A percentile compares a stretch with the other conserved stretches of the same genome.
These are phyloP conservation scores for Blastomyces silverae DNA, from an alignment of 2,329 filamentous ascomycete genomes.

Conservation along the genomic window DNA sequence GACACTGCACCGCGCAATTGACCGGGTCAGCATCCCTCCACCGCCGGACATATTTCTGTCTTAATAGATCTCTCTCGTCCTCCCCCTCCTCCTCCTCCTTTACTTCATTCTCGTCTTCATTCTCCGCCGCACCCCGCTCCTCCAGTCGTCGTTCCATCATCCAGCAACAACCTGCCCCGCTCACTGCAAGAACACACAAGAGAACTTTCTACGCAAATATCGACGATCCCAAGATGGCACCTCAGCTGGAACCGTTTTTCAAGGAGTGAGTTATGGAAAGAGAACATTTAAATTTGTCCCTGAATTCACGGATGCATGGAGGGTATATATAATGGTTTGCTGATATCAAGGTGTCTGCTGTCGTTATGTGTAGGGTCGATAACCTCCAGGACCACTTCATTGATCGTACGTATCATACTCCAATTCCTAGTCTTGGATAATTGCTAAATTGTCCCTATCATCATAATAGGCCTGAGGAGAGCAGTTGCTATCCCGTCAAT, in stretches of 20 bases:
- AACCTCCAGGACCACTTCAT: slow-evolving; percentile 72
- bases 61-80: not conserved
- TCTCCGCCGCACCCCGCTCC: not conserved
- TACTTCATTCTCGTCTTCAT: not conserved
- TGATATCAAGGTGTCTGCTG: not conserved
- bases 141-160: slow-evolving; percentile 7
- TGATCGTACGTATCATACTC: slow-evolving; percentile 53
- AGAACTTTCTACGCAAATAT: slow-evolving; percentile 42
- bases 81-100: slow-evolving; percentile 1
- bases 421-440: not conserved
- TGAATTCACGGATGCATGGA: not conserved
- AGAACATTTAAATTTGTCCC: not conserved
- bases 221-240: slow-evolving; percentile 64
- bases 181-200: slow-evolving; percentile 13
- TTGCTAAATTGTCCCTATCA: not conserved
- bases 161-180: slow-evolving; percentile 1
- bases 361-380: slow-evolving; percentile 53
- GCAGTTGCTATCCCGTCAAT: slow-evolving; percentile 96
- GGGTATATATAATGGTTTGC: not conserved
- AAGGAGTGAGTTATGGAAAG: slow-evolving; percentile 53
- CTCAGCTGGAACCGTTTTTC: slow-evolving; percentile 86
- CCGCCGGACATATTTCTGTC: slow-evolving; percentile 1
- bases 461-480: slow-evolving; percentile 56
- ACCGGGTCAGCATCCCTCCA: not conserved
- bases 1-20: not conserved